Percentiles rank a stretch among this genome's conserved stretches.
Conservation (phyloP, 805 yeast species). For the Suhomyces sp. region DNA sequence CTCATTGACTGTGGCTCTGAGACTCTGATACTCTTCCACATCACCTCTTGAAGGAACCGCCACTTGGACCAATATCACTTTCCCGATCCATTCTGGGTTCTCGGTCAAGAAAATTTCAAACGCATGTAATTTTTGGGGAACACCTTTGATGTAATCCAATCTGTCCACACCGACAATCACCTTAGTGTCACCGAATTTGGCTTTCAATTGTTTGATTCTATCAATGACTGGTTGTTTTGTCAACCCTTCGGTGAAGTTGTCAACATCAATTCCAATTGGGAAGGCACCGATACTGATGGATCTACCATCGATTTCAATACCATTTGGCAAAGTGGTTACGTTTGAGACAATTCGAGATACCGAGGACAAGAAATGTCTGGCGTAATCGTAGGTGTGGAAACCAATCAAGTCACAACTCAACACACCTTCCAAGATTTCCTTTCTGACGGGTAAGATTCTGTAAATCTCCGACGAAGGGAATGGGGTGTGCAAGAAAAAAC, state of each 20-base stretch:
- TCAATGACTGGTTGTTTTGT: slow-evolving; percentile 58
- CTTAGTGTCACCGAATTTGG: slow-evolving; percentile 72
- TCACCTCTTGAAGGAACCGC: slow-evolving; percentile 98
- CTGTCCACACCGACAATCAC: slow-evolving; percentile 96
- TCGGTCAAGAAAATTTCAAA: slow-evolving; percentile 88
- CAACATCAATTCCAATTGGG: slow-evolving; percentile 99
- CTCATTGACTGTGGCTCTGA: slow-evolving; percentile 93
- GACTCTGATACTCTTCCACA: slow-evolving; percentile 94
- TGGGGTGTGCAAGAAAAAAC: slow-evolving; percentile 95
- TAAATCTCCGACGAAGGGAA: slow-evolving; percentile 97
- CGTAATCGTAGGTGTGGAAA: slow-evolving; percentile 98
- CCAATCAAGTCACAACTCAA: slow-evolving; percentile 93
- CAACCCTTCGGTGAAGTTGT: slow-evolving; percentile 80
- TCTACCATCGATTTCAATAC: slow-evolving; percentile 74
- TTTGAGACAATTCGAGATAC: slow-evolving; percentile 76
- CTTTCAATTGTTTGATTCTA: slow-evolving; percentile 61
- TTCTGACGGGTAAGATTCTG: slow-evolving; percentile 91
- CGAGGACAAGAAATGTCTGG: slow-evolving; percentile 89
- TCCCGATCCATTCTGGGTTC: slow-evolving; percentile 98
- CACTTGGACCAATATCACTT: slow-evolving; percentile 91
- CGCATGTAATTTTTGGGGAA: slow-evolving; percentile 95
- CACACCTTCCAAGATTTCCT: slow-evolving; percentile 88
- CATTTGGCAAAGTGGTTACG: slow-evolving; percentile 85
- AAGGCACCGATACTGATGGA: slow-evolving; percentile 89
- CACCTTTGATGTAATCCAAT: slow-evolving; percentile 95